These are phyloP conservation scores for Geotrichum aggregatum DNA, from an alignment of 1,139 yeast genomes.

Conservation along the genomic window DNA sequence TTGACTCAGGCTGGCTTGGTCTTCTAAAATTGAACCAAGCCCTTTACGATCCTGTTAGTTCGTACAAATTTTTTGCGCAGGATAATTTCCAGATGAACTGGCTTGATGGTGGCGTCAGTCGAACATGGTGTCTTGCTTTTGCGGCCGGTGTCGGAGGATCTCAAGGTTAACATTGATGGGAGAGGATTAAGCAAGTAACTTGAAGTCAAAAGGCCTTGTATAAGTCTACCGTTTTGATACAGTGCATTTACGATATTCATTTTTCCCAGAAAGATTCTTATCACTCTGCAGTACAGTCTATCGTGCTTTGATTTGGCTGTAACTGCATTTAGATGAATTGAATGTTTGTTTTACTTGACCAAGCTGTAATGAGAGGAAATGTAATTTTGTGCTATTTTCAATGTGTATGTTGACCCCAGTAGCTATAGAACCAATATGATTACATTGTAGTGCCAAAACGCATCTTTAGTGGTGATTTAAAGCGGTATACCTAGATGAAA, in stretches of 20 bases:
- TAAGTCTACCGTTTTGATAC: constrained; percentile 10
- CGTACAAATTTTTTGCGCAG: constrained; percentile 66
- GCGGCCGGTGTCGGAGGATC: constrained; percentile 56
- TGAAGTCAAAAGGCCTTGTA: background rate
- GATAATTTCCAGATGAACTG: constrained; percentile 44
- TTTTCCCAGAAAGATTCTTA: background rate
- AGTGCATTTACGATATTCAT: background rate
- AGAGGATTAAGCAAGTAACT: too few relatives aligned
- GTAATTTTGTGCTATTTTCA: too few relatives aligned
- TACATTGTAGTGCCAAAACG: too few relatives aligned
- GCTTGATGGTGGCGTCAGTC: constrained; percentile 84
- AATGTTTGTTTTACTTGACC: background rate
- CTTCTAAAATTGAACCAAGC: constrained; percentile 76
- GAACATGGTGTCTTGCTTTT: constrained; percentile 84
- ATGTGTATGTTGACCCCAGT: too few relatives aligned
- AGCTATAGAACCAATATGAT: too few relatives aligned
- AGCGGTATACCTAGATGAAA: too few relatives aligned
- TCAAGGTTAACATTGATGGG: constrained; percentile 29
- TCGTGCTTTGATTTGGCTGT: too few relatives aligned
- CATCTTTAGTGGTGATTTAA: too few relatives aligned
- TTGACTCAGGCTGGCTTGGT: constrained; percentile 85
- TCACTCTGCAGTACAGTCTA: too few relatives aligned
- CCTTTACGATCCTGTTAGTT: constrained; percentile 58
- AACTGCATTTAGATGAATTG: background rate
- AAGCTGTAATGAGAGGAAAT: background rate